Base-by-base conservation (phyloP, 805 yeast species). In the Schizosaccharomyces osmophilus region DNA sequence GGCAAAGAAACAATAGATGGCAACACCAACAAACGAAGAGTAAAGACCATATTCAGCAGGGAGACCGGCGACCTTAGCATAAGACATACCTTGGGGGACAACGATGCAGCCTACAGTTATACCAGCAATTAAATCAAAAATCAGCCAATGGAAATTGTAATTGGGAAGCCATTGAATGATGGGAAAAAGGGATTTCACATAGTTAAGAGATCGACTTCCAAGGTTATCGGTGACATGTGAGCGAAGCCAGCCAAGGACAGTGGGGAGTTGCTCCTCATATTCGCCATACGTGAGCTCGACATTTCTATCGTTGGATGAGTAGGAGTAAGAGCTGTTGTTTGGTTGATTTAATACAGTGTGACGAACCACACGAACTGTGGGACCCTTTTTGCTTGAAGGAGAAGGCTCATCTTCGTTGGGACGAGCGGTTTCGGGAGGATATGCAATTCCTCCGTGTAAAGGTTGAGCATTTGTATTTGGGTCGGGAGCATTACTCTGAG, bases 71-170 rank as follows among this genome's bases (percentile, higher is more conserved):
- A 89, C 74, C 68, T 79, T 82, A 8, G 97, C 97, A 69, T 89
- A 89, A 0, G 96, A 88, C 97, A 89, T 89, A 3, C 93, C 82
- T 72, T 89, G 97, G 3, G 97, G 97, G 39, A 89, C 95, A 65
- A 88, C 77, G 22, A 89, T 96, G 64, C 85, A 82, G 57, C 97
- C 97, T 24, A 89, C 95, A 1, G 97, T 87, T 63, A 89, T 77
- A 70, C 97, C 97, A 1, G 97, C 95, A 62, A 88, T 82, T 64
- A 89, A 71, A 72, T 89, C 97, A 39, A 87, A 80, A 63, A 80
- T 80, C 17, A 83, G 73, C 97, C 97, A 89, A 36, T 78, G 77
- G 11, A 76, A 67, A 69, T 89, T 89, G 73, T 89, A 89, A 69
- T 87, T 86, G 62, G 83, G 78, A 58, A 88, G 80, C 97, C 97